phyloP scores from a whole-genome alignment of 306 rosid species.

The Amphicarpaea edgeworthii region DNA sequence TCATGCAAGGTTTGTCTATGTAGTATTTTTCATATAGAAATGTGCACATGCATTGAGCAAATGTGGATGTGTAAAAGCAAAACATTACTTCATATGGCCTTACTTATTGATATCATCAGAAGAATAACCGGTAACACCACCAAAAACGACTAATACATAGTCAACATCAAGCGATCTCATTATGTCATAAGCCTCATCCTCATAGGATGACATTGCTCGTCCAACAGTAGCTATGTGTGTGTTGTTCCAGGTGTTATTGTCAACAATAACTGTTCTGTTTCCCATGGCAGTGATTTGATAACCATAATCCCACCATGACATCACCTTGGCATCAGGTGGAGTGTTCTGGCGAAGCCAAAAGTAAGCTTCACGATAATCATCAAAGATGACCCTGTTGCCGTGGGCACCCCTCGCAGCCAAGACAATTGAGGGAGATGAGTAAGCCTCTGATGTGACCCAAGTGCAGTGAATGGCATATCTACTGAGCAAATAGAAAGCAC shows the following conservation, averaged over 20 bases:
- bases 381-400: slow-evolving; percentile 94
- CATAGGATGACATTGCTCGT: slow-evolving; percentile 99
- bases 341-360: slow-evolving; percentile 99
- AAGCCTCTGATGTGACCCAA: slow-evolving; percentile 99
- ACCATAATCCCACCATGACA: slow-evolving; percentile 99
- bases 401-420: slow-evolving; percentile 99
- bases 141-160: slow-evolving; percentile 96
- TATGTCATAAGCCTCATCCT: slow-evolving; percentile 95
- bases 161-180: slow-evolving; percentile 94
- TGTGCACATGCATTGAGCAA: slow-evolving; percentile 8
- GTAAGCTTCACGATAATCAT: slow-evolving; percentile 99
- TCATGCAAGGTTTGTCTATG: slow-evolving; percentile 2
- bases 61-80: slow-evolving; percentile 15
- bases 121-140: slow-evolving; percentile 99
- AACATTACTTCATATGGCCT: slow-evolving; percentile 48
- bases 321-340: slow-evolving; percentile 94
- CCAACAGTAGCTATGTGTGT: slow-evolving; percentile 99
- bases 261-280: slow-evolving; percentile 97
- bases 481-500: slow-evolving; percentile 94
- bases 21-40: slow-evolving; percentile 29
- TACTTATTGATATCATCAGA: slow-evolving; percentile 99
- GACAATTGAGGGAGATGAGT: slow-evolving; percentile 99
- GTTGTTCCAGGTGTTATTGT: slow-evolving; percentile 99
- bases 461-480: slow-evolving; percentile 96
- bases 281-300: slow-evolving; percentile 99